Conservation (phyloP, 163 green algal genomes). For the Prototheca wickerhamii region DNA sequence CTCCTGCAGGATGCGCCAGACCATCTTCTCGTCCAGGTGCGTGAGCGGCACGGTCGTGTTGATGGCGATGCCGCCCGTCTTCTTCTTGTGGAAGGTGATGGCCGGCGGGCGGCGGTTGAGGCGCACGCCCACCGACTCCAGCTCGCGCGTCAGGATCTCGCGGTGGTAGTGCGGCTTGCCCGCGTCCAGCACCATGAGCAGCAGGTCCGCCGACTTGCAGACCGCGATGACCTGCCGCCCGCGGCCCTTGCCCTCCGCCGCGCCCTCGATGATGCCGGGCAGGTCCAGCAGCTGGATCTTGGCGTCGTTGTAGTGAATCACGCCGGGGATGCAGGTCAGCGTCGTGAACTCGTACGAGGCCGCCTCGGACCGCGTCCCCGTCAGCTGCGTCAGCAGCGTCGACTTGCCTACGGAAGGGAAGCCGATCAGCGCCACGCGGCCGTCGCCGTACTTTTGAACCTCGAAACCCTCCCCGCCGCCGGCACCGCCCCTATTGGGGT, state of each 20-base stretch:
- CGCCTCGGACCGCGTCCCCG: constrained; percentile 90
- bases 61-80: constrained; percentile 87
- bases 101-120: constrained; percentile 80
- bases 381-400: constrained; percentile 96
- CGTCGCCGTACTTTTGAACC: constrained; percentile 95
- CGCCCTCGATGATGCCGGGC: constrained; percentile 94
- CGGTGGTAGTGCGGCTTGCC: constrained; percentile 81
- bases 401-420: constrained; percentile 98
- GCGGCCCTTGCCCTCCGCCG: constrained; percentile 31
- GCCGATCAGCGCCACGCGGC: constrained; percentile 86
- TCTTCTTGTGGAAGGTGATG: constrained; percentile 94
- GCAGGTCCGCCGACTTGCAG: constrained; percentile 91
- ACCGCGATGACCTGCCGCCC: constrained; percentile 91
- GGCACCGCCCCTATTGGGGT: constrained; percentile 33
- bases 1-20: constrained; percentile 82
- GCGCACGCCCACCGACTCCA: constrained; percentile 86
- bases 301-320: constrained; percentile 99
- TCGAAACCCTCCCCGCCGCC: constrained; percentile 97
- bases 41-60: constrained; percentile 78
- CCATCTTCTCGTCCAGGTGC: constrained; percentile 87
- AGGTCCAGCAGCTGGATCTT: constrained; percentile 96
- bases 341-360: constrained; percentile 99
- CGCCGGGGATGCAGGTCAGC: constrained; percentile 96
- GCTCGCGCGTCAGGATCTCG: constrained; percentile 86
- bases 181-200: constrained; percentile 98